phyloP scores from a whole-genome alignment of 192 early-diverging fungal genomes.

The Backusella westeae region DNA sequence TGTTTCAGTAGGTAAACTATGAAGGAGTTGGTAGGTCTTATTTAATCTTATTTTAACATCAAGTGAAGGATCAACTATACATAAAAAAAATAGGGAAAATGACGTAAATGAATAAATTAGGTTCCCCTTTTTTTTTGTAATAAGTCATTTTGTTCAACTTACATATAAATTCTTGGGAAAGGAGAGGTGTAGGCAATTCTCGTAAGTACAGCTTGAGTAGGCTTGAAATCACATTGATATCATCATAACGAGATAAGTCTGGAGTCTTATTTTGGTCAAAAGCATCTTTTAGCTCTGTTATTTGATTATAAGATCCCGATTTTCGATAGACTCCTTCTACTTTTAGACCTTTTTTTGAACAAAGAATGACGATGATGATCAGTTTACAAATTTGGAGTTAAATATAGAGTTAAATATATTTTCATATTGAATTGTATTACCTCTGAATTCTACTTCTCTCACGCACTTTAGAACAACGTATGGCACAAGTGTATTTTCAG shows the following conservation, averaged over 20 bases:
- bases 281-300: constrained; percentile 56
- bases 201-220: constrained; percentile 80
- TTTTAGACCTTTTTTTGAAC: constrained; percentile 36
- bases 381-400: background rate
- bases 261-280: constrained; percentile 51
- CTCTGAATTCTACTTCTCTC: constrained; percentile 60
- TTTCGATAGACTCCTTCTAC: constrained; percentile 81
- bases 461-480: constrained; percentile 67
- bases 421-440: background rate
- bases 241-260: constrained; percentile 47
- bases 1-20: constrained; percentile 55
- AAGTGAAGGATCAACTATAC: background rate
- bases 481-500: constrained; percentile 58
- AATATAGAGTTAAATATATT: background rate
- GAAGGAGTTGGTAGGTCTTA: constrained; percentile 16
- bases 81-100: background rate
- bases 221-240: constrained; percentile 70
- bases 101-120: constrained; percentile 1
- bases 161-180: constrained; percentile 33
- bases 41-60: background rate
- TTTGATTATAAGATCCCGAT: constrained; percentile 67
- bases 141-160: background rate
- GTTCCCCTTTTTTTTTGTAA: background rate
- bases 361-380: background rate
- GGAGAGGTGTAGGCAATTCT: constrained; percentile 66